Percentiles rank a stretch among this genome's conserved stretches.
Evolutionary conservation across 306 rosid species (phyloP).

Genomic region (Notholithocarpus densiflorus): DNA sequence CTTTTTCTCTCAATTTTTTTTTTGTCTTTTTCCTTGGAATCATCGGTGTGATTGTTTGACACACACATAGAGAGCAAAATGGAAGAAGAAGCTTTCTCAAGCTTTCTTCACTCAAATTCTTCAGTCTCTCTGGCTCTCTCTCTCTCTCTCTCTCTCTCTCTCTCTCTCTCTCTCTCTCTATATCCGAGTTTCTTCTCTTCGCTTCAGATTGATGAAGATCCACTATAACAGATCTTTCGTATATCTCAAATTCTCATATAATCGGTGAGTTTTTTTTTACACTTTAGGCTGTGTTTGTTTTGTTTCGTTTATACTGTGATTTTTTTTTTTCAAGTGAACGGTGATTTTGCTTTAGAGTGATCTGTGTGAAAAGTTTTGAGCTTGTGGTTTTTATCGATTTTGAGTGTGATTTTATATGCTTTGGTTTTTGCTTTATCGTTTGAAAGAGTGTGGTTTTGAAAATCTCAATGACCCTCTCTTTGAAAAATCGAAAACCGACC

Average conservation of each 20-base stretch:
- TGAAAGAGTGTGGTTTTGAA: too few relatives aligned
- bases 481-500: too few relatives aligned
- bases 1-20: too few relatives aligned
- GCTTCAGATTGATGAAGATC: conserved; percentile 20
- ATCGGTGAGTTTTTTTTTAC: conserved; percentile 38
- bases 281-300: neutral
- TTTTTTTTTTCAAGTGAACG: neutral
- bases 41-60: neutral
- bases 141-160: too few relatives aligned
- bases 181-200: conserved; percentile 2
- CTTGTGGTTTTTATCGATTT: neutral
- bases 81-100: conserved; percentile 35
- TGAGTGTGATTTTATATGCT: neutral
- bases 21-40: too few relatives aligned
- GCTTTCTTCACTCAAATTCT: neutral
- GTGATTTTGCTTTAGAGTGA: neutral
- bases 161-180: too few relatives aligned
- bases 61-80: conserved; percentile 25
- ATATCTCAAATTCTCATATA: conserved; percentile 1
- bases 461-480: too few relatives aligned
- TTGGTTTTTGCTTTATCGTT: too few relatives aligned
- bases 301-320: neutral
- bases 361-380: neutral
- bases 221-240: conserved; percentile 21
- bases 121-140: conserved; percentile 21